Evolutionary conservation across 768 basidiomycete species (phyloP).

Genomic region (Tylopilus subfusipes): DNA sequence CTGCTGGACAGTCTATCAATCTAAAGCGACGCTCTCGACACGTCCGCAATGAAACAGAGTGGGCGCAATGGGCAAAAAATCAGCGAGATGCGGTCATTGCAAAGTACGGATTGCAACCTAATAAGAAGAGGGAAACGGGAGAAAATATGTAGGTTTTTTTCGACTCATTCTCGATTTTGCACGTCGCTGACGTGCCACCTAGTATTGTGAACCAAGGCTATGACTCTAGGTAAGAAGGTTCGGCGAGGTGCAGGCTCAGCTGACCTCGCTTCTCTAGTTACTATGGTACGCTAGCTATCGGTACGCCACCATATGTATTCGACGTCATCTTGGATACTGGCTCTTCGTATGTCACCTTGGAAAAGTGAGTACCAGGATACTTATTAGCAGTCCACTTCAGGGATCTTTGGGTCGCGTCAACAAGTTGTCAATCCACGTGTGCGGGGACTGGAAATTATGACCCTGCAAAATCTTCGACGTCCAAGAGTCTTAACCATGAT

Average conservation of each 20-base stretch:
- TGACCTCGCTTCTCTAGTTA: constrained; percentile 21
- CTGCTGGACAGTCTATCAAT: constrained; percentile 23
- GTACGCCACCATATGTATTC: constrained; percentile 45
- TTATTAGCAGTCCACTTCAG: constrained; percentile 26
- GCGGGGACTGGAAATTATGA: constrained; percentile 34
- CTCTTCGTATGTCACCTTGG: constrained; percentile 29
- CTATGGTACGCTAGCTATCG: constrained; percentile 37
- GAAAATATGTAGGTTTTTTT: constrained; percentile 41
- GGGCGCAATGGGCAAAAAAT: constrained; percentile 40
- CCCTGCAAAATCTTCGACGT: constrained; percentile 34
- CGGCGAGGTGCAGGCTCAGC: neutral
- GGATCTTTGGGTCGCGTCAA: constrained; percentile 51
- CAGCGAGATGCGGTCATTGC: constrained; percentile 40
- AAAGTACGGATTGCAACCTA: constrained; percentile 42
- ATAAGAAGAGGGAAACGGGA: constrained; percentile 42
- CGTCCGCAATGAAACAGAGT: constrained; percentile 18
- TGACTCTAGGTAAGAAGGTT: constrained; percentile 51
- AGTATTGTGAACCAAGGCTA: constrained; percentile 62
- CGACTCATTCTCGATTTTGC: neutral
- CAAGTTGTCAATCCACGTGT: constrained; percentile 29
- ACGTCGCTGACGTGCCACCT: constrained; percentile 3
- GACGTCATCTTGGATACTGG: constrained; percentile 53
- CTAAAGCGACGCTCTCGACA: constrained; percentile 15
- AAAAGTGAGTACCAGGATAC: neutral
- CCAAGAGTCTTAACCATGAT: constrained; percentile 28